Evolutionary conservation across 2,329 filamentous ascomycete species (phyloP).

Genomic region (Aspergillus brunneoviolaceus): DNA sequence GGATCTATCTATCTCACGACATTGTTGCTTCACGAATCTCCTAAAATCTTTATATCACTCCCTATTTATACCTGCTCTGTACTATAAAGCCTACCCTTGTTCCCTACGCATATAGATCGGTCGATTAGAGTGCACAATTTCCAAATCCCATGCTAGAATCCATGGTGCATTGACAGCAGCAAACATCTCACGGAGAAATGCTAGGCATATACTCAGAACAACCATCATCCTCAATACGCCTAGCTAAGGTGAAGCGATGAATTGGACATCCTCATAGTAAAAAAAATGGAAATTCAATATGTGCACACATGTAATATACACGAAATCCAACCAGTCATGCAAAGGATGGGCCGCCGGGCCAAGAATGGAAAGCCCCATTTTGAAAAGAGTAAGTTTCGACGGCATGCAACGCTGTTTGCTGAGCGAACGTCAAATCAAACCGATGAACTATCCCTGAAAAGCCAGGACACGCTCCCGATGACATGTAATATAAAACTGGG

Average conservation of each 20-base stretch:
- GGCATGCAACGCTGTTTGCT: slow-evolving; percentile 14
- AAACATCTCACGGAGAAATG: neutral
- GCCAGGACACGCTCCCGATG: slow-evolving; percentile 9
- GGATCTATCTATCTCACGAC: neutral
- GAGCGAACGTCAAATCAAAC: neutral
- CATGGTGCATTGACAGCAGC: neutral
- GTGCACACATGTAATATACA: slow-evolving; percentile 15
- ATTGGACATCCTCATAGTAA: neutral
- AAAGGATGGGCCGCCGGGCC: neutral
- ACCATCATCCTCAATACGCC: slow-evolving; percentile 5
- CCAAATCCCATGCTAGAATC: neutral
- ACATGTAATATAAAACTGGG: slow-evolving; percentile 3
- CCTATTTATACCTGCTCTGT: neutral
- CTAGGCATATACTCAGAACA: neutral
- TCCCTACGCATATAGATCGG: neutral
- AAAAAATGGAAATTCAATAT: neutral
- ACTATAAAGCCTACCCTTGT: neutral
- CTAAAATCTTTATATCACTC: neutral
- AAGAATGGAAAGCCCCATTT: neutral
- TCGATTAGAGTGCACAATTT: neutral
- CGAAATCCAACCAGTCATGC: slow-evolving; percentile 6
- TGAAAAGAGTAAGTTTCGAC: neutral
- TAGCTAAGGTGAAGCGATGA: neutral
- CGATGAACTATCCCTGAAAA: slow-evolving; percentile 8
- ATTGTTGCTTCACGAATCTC: neutral